phyloP scores from a whole-genome alignment of 495 filamentous ascomycete species.

The Aspergillus saccharolyticus region DNA sequence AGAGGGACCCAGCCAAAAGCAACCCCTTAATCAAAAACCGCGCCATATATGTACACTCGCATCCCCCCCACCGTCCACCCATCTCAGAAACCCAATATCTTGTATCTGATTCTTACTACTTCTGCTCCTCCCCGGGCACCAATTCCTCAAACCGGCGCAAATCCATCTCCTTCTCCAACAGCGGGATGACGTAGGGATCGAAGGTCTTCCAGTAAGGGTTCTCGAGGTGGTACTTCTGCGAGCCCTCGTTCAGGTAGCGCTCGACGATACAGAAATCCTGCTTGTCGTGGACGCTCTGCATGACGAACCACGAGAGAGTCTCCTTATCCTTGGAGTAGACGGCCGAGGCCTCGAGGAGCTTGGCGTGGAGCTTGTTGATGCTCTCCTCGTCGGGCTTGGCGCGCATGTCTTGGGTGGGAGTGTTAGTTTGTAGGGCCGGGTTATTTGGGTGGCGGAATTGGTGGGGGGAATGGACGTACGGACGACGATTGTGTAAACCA shows the following conservation, averaged over 20 bases:
- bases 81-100: too few relatives aligned
- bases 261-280: slow-evolving; percentile 67
- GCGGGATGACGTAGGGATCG: slow-evolving; percentile 58
- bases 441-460: not conserved
- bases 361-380: slow-evolving; percentile 59
- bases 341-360: slow-evolving; percentile 60
- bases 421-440: not conserved
- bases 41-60: too few relatives aligned
- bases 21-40: too few relatives aligned
- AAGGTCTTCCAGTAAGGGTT: slow-evolving; percentile 71
- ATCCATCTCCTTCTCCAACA: slow-evolving; percentile 62
- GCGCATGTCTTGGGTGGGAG: slow-evolving; percentile 44
- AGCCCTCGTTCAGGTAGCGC: slow-evolving; percentile 54
- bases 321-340: slow-evolving; percentile 64
- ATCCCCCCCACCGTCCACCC: too few relatives aligned
- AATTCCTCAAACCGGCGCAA: slow-evolving; percentile 56
- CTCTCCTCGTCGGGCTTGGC: slow-evolving; percentile 55
- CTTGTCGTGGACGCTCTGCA: slow-evolving; percentile 59
- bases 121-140: slow-evolving; percentile 7
- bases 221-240: slow-evolving; percentile 58
- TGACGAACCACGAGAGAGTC: slow-evolving; percentile 62
- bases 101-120: not conserved
- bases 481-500: slow-evolving; percentile 58
- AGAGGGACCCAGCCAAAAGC: too few relatives aligned
- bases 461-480: slow-evolving; percentile 21